Evolutionary conservation across 805 yeast genomes (phyloP).

Genomic region (Suhomyces sp.): DNA sequence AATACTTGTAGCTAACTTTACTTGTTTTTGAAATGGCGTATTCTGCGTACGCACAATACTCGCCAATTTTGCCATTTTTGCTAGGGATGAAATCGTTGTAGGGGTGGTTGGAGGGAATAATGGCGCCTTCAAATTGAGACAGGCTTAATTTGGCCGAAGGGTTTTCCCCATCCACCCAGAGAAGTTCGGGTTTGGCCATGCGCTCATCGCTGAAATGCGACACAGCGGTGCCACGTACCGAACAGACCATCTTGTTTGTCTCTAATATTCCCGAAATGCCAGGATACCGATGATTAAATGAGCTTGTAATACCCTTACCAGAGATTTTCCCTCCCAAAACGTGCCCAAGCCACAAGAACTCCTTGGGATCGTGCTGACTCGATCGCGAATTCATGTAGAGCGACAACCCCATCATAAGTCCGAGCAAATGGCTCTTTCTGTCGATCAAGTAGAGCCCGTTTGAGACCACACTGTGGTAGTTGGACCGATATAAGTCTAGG

Average conservation of each 20-base stretch:
- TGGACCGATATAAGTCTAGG: not conserved
- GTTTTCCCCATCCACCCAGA: conserved; percentile 8
- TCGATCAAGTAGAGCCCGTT: conserved; percentile 7
- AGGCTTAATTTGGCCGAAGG: not conserved
- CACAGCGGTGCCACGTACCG: conserved; percentile 8
- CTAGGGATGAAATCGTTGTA: conserved; percentile 1
- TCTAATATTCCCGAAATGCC: conserved; percentile 9
- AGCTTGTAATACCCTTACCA: not conserved
- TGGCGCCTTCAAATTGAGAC: conserved; percentile 6
- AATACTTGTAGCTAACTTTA: not conserved
- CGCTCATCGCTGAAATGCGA: conserved; percentile 11
- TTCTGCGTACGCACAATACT: not conserved
- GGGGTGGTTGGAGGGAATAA: conserved; percentile 10
- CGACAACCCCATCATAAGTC: conserved; percentile 7
- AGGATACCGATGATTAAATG: conserved; percentile 8
- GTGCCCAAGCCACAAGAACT: conserved; percentile 12
- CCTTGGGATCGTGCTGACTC: conserved; percentile 3
- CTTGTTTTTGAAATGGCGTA: not conserved
- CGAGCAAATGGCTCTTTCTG: conserved; percentile 7
- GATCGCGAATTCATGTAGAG: conserved; percentile 7
- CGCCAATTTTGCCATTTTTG: not conserved
- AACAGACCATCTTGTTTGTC: conserved; percentile 3
- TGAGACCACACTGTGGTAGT: not conserved
- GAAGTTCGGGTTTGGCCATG: conserved; percentile 5
- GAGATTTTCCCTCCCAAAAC: conserved; percentile 3